Evolutionary conservation across 2,329 filamentous ascomycete species (phyloP).

Genomic region (Helotiales sp.): DNA sequence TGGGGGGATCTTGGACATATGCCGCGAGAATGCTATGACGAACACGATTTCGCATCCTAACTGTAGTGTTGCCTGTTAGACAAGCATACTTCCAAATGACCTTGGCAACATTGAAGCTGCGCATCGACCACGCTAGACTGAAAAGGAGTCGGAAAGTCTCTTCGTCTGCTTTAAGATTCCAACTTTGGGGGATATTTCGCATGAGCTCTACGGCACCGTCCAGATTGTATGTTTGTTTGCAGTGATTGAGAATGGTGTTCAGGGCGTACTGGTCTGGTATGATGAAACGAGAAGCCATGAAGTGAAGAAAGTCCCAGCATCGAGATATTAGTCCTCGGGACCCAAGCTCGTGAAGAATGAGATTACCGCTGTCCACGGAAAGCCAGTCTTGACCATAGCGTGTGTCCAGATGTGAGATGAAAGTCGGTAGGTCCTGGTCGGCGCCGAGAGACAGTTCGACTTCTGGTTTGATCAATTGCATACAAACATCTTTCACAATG

Average conservation of each 20-base stretch:
- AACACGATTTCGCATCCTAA: slow-evolving; percentile 17
- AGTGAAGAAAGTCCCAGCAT: slow-evolving; percentile 24
- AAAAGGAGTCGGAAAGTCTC: slow-evolving; percentile 41
- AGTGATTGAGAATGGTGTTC: slow-evolving; percentile 27
- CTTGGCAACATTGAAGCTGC: slow-evolving; percentile 42
- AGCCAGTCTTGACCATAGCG: slow-evolving; percentile 40
- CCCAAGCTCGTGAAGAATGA: slow-evolving; percentile 38
- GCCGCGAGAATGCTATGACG: slow-evolving; percentile 12
- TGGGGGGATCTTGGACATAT: neutral
- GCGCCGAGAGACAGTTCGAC: slow-evolving; percentile 26
- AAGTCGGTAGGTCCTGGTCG: slow-evolving; percentile 37
- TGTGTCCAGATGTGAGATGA: slow-evolving; percentile 39
- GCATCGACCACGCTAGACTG: slow-evolving; percentile 38
- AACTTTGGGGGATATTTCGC: slow-evolving; percentile 8
- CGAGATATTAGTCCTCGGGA: slow-evolving; percentile 24
- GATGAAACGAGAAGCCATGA: slow-evolving; percentile 25
- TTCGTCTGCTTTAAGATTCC: slow-evolving; percentile 9
- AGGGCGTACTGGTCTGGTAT: slow-evolving; percentile 17
- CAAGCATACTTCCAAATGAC: slow-evolving; percentile 50
- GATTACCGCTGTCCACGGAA: slow-evolving; percentile 36
- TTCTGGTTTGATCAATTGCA: slow-evolving; percentile 19
- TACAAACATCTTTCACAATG: slow-evolving; percentile 14
- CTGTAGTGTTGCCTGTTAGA: slow-evolving; percentile 36
- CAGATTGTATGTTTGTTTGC: slow-evolving; percentile 20
- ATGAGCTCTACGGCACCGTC: slow-evolving; percentile 21